Percentiles rank a stretch among this genome's conserved stretches.
Conservation (phyloP, 2,329 filamentous ascomycete species). For the Xylariaceae sp. region DNA sequence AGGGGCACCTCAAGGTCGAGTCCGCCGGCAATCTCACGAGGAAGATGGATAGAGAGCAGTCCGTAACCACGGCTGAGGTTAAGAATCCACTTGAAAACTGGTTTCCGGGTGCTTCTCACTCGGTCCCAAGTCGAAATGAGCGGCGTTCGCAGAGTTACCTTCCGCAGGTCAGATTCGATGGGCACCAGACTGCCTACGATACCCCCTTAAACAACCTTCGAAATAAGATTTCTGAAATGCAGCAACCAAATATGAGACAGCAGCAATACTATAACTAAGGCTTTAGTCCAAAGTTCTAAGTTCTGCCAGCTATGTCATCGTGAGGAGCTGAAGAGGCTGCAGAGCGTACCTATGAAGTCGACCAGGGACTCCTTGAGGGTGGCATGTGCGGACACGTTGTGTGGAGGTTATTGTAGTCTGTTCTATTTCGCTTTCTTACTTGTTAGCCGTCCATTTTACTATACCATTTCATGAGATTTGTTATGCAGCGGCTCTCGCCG, state of each 20-base stretch:
- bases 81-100: too few species aligned
- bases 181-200: neutral
- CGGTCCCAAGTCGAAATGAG: too few species aligned
- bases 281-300: neutral
- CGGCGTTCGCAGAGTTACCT: too few species aligned
- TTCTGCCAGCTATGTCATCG: neutral
- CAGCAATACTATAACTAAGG: neutral
- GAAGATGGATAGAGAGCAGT: neutral
- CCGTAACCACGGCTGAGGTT: too few species aligned
- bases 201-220: neutral
- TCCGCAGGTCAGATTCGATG: too few species aligned
- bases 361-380: neutral
- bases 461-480: neutral
- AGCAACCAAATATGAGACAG: neutral
- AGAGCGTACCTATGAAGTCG: neutral
- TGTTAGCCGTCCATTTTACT: neutral
- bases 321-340: neutral
- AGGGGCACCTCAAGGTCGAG: constrained; percentile 14
- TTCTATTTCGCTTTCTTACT: neutral
- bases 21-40: constrained; percentile 6
- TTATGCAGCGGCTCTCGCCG: neutral
- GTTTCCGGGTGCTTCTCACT: too few species aligned
- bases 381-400: neutral
- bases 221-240: neutral
- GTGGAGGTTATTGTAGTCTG: neutral